phyloP scores from a whole-genome alignment of 2,329 filamentous ascomycete species.

The Aspergillus sp. region DNA sequence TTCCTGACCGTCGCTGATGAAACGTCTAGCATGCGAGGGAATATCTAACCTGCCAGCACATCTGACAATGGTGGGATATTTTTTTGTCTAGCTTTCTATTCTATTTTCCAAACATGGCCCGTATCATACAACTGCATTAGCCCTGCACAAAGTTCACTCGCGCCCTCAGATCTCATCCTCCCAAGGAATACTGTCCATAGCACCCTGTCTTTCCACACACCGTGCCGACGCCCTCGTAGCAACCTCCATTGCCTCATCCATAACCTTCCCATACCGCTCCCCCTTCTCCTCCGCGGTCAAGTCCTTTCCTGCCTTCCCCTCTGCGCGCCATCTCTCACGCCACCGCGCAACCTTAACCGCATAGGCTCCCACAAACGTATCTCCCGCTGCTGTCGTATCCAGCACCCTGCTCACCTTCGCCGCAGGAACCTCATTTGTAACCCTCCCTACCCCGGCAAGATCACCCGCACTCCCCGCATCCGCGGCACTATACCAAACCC shows the following conservation, averaged over 20 bases:
- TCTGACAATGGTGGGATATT: not conserved
- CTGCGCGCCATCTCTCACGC: constrained; percentile 41
- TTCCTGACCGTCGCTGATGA: not conserved
- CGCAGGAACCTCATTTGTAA: constrained; percentile 54
- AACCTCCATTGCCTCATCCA: constrained; percentile 45
- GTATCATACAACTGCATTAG: constrained; percentile 2
- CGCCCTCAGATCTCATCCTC: constrained; percentile 41
- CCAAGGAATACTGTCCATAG: constrained; percentile 51
- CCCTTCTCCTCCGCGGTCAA: constrained; percentile 34
- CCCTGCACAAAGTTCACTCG: not conserved
- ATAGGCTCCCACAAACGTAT: constrained; percentile 91
- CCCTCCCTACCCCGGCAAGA: constrained; percentile 29
- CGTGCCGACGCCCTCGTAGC: constrained; percentile 47
- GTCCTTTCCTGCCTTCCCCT: constrained; percentile 53
- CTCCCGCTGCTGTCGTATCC: constrained; percentile 90
- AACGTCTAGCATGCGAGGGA: not conserved
- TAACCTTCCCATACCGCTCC: constrained; percentile 43
- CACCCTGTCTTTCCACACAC: constrained; percentile 46
- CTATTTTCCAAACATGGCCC: not conserved
- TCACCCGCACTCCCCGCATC: constrained; percentile 45
- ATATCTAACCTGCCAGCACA: too few species aligned
- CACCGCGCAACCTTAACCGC: constrained; percentile 68
- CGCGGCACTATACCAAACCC: constrained; percentile 67
- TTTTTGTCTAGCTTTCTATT: not conserved
- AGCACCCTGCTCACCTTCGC: constrained; percentile 71